Conservation (phyloP, 1,139 yeast genomes). For the Debaryomyces nepalensis region DNA sequence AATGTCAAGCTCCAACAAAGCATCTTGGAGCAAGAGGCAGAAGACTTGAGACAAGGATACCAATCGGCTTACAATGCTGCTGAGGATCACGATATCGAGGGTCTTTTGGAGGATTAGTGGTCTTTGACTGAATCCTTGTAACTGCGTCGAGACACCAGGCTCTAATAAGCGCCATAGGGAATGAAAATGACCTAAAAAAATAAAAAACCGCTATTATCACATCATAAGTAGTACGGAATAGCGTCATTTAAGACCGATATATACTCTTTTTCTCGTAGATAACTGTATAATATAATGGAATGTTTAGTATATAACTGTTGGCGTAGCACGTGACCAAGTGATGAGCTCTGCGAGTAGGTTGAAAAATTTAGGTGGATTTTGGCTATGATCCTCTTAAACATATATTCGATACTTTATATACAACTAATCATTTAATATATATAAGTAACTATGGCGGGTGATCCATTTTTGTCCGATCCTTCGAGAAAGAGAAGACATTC, state of each 20-base stretch:
- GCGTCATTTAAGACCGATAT: too few species aligned
- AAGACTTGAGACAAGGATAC: constrained; percentile 45
- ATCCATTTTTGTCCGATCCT: constrained; percentile 67
- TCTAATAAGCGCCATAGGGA: too few species aligned
- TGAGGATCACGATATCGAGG: constrained; percentile 68
- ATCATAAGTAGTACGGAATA: too few species aligned
- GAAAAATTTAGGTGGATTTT: constrained; percentile 12
- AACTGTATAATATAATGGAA: constrained; percentile 8
- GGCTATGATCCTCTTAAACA: background rate
- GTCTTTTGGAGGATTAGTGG: constrained; percentile 58
- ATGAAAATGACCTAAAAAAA: too few species aligned
- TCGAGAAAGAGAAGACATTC: constrained; percentile 54
- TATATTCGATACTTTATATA: constrained; percentile 2
- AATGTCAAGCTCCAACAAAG: constrained; percentile 58
- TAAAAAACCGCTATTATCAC: too few species aligned
- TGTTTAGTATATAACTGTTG: background rate
- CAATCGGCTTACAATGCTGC: constrained; percentile 58
- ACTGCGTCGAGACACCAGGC: too few species aligned
- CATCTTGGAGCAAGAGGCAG: constrained; percentile 52
- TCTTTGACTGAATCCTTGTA: too few species aligned
- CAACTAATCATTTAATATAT: background rate
- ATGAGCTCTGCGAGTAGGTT: constrained; percentile 13
- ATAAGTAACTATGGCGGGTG: constrained; percentile 49
- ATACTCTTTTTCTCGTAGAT: background rate
- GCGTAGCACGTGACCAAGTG: constrained; percentile 10